These are phyloP conservation scores for Arthrobotrys musiformis DNA, from an alignment of 2,329 filamentous ascomycete genomes.

Conservation along the genomic window DNA sequence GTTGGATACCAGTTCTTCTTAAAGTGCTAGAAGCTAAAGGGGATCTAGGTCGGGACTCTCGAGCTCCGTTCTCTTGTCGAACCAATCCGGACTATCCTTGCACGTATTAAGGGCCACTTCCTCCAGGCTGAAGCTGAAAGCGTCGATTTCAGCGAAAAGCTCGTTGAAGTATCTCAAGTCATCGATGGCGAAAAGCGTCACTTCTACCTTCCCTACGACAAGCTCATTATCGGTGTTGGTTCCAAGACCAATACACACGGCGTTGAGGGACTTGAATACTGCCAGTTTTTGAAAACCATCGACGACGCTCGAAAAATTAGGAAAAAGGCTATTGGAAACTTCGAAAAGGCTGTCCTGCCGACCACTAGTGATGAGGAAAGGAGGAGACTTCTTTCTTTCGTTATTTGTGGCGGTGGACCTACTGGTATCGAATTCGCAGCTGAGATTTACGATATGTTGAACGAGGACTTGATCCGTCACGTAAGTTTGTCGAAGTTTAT, in stretches of 20 bases:
- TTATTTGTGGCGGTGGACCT: constrained; percentile 93
- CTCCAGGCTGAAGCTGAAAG: constrained; percentile 86
- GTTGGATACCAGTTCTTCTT: neutral
- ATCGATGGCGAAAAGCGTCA: constrained; percentile 78
- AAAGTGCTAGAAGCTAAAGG: neutral
- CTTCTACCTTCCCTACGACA: constrained; percentile 98
- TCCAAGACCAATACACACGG: constrained; percentile 95
- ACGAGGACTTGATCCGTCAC: constrained; percentile 77
- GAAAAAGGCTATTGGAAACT: constrained; percentile 86
- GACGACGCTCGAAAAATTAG: constrained; percentile 89
- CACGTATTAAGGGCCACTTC: constrained; percentile 84
- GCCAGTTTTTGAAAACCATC: constrained; percentile 94
- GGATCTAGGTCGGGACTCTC: constrained; percentile 76
- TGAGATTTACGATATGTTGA: constrained; percentile 93
- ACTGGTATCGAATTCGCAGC: constrained; percentile 98
- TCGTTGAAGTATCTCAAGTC: constrained; percentile 84
- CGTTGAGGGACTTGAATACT: constrained; percentile 92
- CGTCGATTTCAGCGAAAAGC: constrained; percentile 88
- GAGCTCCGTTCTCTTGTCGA: constrained; percentile 92
- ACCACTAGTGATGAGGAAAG: constrained; percentile 90
- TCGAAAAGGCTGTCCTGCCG: constrained; percentile 91
- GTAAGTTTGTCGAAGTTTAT: neutral
- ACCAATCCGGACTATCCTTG: constrained; percentile 85
- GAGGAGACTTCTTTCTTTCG: constrained; percentile 87
- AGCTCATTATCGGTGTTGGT: constrained; percentile 88